phyloP scores from a whole-genome alignment of 768 basidiomycete species.

The Mycena galericulata region DNA sequence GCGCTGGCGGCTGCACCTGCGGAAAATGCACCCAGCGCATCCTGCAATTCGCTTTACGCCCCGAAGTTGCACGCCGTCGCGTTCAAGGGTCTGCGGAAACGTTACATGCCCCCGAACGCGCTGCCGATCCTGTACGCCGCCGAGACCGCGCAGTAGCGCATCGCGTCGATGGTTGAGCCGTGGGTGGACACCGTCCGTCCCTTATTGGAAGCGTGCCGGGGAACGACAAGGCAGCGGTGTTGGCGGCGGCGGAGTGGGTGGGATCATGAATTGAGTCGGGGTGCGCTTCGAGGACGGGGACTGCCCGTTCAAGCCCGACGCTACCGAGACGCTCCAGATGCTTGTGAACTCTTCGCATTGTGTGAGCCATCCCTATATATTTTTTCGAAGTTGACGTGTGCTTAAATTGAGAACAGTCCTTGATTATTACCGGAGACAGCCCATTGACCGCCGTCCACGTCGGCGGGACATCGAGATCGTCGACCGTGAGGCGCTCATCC shows the following conservation, averaged over 20 bases:
- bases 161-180: slow-evolving; percentile 69
- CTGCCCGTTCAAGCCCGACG: slow-evolving; percentile 95
- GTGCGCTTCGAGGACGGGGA: slow-evolving; percentile 84
- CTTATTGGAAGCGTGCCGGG: slow-evolving; percentile 73
- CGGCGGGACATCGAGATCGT: slow-evolving; percentile 97
- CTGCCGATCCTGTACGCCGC: slow-evolving; percentile 78
- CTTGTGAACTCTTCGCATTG: slow-evolving; percentile 96
- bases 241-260: slow-evolving; percentile 77
- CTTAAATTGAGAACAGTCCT: slow-evolving; percentile 67
- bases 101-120: slow-evolving; percentile 74
- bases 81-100: slow-evolving; percentile 78
- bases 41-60: slow-evolving; percentile 80
- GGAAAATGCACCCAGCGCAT: slow-evolving; percentile 86
- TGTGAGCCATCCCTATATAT: slow-evolving; percentile 61
- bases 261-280: slow-evolving; percentile 80
- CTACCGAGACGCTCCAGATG: slow-evolving; percentile 92
- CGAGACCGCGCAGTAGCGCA: slow-evolving; percentile 67
- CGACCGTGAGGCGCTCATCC: slow-evolving; percentile 92
- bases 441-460: slow-evolving; percentile 97
- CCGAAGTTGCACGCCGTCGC: slow-evolving; percentile 76
- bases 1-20: slow-evolving; percentile 86
- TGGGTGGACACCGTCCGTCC: slow-evolving; percentile 79
- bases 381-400: not conserved
- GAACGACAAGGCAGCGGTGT: slow-evolving; percentile 69
- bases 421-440: slow-evolving; percentile 99